Percentiles rank a stretch among this genome's conserved stretches.
These are phyloP conservation scores for Somion occarium DNA, from an alignment of 1,284 basidiomycete species.

Conservation along the genomic window DNA sequence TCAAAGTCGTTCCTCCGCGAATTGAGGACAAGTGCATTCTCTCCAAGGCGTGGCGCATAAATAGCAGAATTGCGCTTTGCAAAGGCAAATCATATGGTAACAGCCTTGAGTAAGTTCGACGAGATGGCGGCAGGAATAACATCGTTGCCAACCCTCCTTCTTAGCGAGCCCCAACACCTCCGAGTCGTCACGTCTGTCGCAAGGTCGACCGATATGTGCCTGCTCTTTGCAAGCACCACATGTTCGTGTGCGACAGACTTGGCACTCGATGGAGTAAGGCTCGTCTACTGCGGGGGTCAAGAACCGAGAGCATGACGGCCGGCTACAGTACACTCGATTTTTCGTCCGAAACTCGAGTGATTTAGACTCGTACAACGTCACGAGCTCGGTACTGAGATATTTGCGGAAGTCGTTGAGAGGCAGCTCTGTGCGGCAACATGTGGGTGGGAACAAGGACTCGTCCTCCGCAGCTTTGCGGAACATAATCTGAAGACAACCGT, in stretches of 20 bases:
- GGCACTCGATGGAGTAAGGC: conserved; percentile 4
- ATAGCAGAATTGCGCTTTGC: conserved; percentile 21
- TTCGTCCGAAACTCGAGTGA: conserved; percentile 11
- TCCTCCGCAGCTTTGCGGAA: conserved; percentile 15
- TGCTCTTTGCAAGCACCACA: conserved; percentile 8
- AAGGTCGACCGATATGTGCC: conserved; percentile 11
- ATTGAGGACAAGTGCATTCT: conserved; percentile 12
- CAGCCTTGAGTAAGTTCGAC: conserved; percentile 19
- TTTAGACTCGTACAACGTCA: neutral
- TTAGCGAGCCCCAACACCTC: conserved; percentile 15
- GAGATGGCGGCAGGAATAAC: conserved; percentile 17
- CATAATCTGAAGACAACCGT: conserved; percentile 14
- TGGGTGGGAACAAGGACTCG: conserved; percentile 18
- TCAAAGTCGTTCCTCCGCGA: conserved; percentile 9
- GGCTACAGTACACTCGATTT: conserved; percentile 17
- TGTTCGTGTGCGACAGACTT: neutral
- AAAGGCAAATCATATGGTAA: conserved; percentile 20
- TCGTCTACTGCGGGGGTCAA: conserved; percentile 6
- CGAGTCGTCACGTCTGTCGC: conserved; percentile 9
- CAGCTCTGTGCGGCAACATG: conserved; percentile 15
- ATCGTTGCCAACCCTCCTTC: conserved; percentile 18
- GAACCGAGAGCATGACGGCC: conserved; percentile 14
- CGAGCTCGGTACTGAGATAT: conserved; percentile 7
- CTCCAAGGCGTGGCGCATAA: conserved; percentile 19
- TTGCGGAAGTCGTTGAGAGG: conserved; percentile 10